Conservation (phyloP, 1,284 basidiomycete genomes). For the Phylloboletellus chloephorus region DNA sequence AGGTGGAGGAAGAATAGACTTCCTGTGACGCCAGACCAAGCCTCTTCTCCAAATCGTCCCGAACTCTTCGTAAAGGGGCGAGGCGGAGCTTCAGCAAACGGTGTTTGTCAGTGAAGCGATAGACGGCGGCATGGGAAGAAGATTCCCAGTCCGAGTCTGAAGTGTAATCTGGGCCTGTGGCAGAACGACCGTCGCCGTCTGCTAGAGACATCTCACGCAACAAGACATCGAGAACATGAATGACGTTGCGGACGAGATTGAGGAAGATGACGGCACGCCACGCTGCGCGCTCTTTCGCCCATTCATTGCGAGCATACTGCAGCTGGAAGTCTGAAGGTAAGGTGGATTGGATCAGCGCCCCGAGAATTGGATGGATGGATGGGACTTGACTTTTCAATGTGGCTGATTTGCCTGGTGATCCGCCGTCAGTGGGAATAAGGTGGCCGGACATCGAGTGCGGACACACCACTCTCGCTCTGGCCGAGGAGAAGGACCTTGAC, state of each 20-base stretch:
- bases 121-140: conserved; percentile 30
- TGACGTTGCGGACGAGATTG: conserved; percentile 67
- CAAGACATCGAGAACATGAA: conserved; percentile 52
- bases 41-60: conserved; percentile 52
- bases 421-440: conserved; percentile 34
- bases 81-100: conserved; percentile 53
- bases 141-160: conserved; percentile 31
- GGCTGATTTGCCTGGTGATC: conserved; percentile 43
- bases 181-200: conserved; percentile 25
- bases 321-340: conserved; percentile 60
- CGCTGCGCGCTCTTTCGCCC: conserved; percentile 60
- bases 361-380: background rate
- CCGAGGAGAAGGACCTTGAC: conserved; percentile 61
- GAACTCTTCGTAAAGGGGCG: conserved; percentile 50
- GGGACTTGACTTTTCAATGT: conserved; percentile 45
- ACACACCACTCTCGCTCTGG: conserved; percentile 67
- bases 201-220: conserved; percentile 47
- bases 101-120: conserved; percentile 58
- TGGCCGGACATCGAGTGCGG: background rate
- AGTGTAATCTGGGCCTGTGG: conserved; percentile 29
- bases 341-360: background rate
- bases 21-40: conserved; percentile 56
- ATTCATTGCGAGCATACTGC: conserved; percentile 58
- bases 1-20: conserved; percentile 35
- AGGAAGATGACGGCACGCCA: conserved; percentile 74